These are phyloP conservation scores for Phytophthora megakarya DNA, from an alignment of 352 stramenopile species.

Conservation along the genomic window DNA sequence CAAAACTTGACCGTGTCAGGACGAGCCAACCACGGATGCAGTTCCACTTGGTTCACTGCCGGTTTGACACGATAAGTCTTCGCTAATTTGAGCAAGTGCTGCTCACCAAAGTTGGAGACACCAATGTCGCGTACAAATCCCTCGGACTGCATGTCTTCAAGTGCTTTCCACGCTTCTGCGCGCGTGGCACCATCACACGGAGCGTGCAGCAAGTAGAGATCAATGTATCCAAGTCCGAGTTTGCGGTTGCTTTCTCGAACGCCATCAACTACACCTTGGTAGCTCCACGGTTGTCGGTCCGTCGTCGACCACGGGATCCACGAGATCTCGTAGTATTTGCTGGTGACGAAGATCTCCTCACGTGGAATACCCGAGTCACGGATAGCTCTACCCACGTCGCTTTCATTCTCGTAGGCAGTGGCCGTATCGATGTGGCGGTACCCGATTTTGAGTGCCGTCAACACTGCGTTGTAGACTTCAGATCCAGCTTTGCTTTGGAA, in stretches of 20 bases:
- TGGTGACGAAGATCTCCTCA: slow-evolving; percentile 86
- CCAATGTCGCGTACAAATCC: slow-evolving; percentile 83
- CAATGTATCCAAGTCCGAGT: slow-evolving; percentile 77
- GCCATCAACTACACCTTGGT: slow-evolving; percentile 64
- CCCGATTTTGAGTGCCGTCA: slow-evolving; percentile 62
- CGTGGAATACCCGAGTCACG: slow-evolving; percentile 72
- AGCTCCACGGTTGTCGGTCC: slow-evolving; percentile 51
- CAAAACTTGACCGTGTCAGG: slow-evolving; percentile 6
- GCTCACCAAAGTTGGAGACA: slow-evolving; percentile 89
- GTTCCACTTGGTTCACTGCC: slow-evolving; percentile 13
- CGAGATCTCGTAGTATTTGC: slow-evolving; percentile 57
- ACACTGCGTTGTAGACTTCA: slow-evolving; percentile 58
- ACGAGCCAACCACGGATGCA: slow-evolving; percentile 8
- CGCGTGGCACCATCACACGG: slow-evolving; percentile 50
- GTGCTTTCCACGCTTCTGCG: slow-evolving; percentile 54
- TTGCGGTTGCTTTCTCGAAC: slow-evolving; percentile 56
- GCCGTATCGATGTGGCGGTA: slow-evolving; percentile 92
- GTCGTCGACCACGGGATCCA: slow-evolving; percentile 15
- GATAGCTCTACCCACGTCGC: slow-evolving; percentile 78
- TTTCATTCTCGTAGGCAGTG: slow-evolving; percentile 85
- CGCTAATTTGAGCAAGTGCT: slow-evolving; percentile 4
- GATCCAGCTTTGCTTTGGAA: slow-evolving; percentile 44
- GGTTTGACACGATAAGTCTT: slow-evolving; percentile 11
- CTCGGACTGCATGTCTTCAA: slow-evolving; percentile 51
- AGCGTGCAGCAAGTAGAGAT: slow-evolving; percentile 83